Percentiles rank a stretch among this genome's conserved stretches.
These are phyloP conservation scores for Berkeleyomyces rouxiae DNA, from an alignment of 2,329 filamentous ascomycete genomes.

Conservation along the genomic window DNA sequence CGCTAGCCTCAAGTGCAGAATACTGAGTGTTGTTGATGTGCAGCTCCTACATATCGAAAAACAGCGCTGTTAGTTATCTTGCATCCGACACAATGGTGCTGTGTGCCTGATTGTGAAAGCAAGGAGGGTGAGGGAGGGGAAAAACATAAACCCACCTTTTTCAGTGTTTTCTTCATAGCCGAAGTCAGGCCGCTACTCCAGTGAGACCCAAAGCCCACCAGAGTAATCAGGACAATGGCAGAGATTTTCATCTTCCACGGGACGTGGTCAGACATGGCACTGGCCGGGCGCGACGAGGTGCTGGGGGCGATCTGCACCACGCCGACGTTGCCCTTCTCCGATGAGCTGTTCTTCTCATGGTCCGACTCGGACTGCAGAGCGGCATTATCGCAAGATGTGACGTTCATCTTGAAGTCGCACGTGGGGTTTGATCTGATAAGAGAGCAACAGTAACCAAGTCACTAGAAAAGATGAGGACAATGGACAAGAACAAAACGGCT, in stretches of 20 bases:
- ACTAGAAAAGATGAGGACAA: not conserved
- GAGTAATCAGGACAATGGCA: constrained; percentile 32
- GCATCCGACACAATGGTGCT: not conserved
- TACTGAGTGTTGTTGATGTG: constrained; percentile 43
- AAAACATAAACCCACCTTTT: constrained; percentile 25
- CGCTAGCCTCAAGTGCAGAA: constrained; percentile 40
- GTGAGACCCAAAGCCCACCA: constrained; percentile 41
- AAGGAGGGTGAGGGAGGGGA: not conserved
- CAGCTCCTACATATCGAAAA: constrained; percentile 25
- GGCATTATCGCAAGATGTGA: not conserved
- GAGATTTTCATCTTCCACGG: constrained; percentile 20
- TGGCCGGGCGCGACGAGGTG: constrained; percentile 1
- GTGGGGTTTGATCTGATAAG: not conserved
- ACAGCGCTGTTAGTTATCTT: not conserved
- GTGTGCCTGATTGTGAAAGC: not conserved
- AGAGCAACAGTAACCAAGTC: not conserved
- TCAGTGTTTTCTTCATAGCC: constrained; percentile 44
- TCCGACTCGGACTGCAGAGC: not conserved
- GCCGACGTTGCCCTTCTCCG: not conserved
- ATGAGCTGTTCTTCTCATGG: constrained; percentile 1
- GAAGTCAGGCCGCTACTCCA: constrained; percentile 45
- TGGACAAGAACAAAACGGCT: not conserved
- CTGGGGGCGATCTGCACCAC: not conserved
- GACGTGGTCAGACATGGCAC: constrained; percentile 12
- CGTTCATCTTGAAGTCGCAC: not conserved